Evolutionary conservation across 2,329 filamentous ascomycete species (phyloP), one percentile per base, ranked within the genome.

Genomic region (Penicillium sp.): DNA sequence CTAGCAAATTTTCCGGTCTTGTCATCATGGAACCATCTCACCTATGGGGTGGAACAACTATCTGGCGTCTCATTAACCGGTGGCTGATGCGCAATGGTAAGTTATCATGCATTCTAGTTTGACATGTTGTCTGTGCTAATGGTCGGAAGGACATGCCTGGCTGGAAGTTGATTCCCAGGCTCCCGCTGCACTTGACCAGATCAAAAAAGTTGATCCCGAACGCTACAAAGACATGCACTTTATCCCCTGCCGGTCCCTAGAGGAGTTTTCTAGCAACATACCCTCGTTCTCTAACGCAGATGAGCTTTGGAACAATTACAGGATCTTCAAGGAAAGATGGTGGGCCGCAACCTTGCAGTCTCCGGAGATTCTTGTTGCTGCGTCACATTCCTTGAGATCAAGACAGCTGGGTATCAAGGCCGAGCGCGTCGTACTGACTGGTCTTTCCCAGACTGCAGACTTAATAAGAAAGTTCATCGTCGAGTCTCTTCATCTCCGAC

Each of bases 71-170:
- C 3, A 50, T 50, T 9, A 43, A 31, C 16, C 45, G 52, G 21
- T 55, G 52, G 52, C 13, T 55, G 4, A 55, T 55, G 52, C 45
- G 52, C 3, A 55, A 36, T 36, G 38, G 45, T 55, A 10, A 29
- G 50, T 16, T 36, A 0, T n/a, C 5, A 8, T 21, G 2, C 16
- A 21, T 23, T 29, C 3, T 34, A 19, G 2, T 8, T 16, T 43
- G 27, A 3, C 5, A 1, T 23, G 9, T 7, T 23, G 9, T 21
- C 11, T 11, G 8, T 2, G 11, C 52, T 55, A n/a, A 55, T 11
- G 16, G 9, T 29, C 15, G 6, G 21, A 33, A 55, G 52, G 52
- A 11, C 52, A 55, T 23, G 45, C 38, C 8, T 55, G 52, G 52
- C 15, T 55, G 21, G 27, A 50, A 36, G 19, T 55, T 25, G 52